phyloP scores from a whole-genome alignment of 148 eudicot species.

The Rhododendron griersonianum region DNA sequence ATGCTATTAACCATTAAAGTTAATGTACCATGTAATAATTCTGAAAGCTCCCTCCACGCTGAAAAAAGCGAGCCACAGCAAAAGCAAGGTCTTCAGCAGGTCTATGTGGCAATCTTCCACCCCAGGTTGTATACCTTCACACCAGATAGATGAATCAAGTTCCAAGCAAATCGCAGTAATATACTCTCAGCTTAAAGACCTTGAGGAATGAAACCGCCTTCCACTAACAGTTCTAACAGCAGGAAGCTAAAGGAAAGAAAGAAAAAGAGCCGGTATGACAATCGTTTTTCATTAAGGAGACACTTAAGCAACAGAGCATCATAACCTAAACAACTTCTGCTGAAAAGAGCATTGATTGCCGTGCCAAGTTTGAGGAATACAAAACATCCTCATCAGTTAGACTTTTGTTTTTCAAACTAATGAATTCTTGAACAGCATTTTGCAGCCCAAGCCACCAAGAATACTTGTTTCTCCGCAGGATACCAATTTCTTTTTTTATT shows the following conservation, averaged over 20 bases:
- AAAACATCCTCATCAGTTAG: neutral
- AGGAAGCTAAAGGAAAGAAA: neutral
- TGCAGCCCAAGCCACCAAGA: neutral
- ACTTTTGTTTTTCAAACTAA: neutral
- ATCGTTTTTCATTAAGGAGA: neutral
- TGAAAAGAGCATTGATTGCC: neutral
- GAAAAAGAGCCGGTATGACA: neutral
- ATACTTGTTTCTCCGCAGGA: neutral
- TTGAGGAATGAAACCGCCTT: neutral
- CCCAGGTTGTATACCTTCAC: slow-evolving; percentile 84
- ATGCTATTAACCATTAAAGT: neutral
- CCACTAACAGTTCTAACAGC: neutral
- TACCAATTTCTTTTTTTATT: neutral
- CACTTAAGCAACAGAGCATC: neutral
- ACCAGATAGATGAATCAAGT: slow-evolving; percentile 4
- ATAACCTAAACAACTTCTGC: neutral
- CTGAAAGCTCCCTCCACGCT: slow-evolving; percentile 33
- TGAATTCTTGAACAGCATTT: neutral
- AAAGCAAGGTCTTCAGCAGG: slow-evolving; percentile 92
- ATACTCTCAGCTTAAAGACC: neutral
- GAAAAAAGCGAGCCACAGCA: slow-evolving; percentile 92
- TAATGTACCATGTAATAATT: slow-evolving; percentile 86
- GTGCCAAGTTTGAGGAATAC: neutral
- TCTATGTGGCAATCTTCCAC: slow-evolving; percentile 82
- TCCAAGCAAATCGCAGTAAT: neutral